phyloP scores from a whole-genome alignment of 495 filamentous ascomycete species.

The Collariella sp. region DNA sequence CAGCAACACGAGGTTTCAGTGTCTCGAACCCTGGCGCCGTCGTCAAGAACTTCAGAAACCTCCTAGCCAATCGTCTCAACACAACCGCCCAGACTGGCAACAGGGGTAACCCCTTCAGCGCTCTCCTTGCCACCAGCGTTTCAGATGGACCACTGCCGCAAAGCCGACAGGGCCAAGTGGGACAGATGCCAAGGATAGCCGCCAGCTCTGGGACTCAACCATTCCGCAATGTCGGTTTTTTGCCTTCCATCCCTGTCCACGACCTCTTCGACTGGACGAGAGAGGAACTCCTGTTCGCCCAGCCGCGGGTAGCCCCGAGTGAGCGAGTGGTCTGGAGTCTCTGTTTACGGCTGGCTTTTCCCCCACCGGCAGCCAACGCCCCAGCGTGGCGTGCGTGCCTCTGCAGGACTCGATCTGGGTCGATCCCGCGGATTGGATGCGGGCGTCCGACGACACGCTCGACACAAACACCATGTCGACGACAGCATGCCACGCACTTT shows the following conservation, averaged over 20 bases:
- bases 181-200: not conserved
- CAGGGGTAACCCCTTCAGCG: slow-evolving; percentile 7
- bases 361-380: not conserved
- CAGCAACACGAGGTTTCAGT: slow-evolving; percentile 4
- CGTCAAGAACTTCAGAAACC: not conserved
- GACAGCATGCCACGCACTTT: not conserved
- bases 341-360: not conserved
- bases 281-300: not conserved
- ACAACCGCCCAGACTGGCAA: slow-evolving; percentile 12
- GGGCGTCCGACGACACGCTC: not conserved
- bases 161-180: not conserved
- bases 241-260: not conserved
- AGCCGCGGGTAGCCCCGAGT: not conserved
- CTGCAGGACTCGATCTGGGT: slow-evolving; percentile 3
- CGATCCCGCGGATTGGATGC: not conserved
- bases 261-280: not conserved
- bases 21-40: slow-evolving; percentile 7
- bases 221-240: not conserved
- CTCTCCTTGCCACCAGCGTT: slow-evolving; percentile 19
- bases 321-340: not conserved
- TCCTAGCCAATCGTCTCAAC: slow-evolving; percentile 9
- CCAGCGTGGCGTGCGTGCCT: not conserved
- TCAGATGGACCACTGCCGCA: slow-evolving; percentile 14
- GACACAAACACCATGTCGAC: not conserved
- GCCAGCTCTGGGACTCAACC: not conserved